Percentiles rank a stretch among this genome's conserved stretches.
Evolutionary conservation across 202 grass and related monocot species (phyloP).

Genomic region (Zoysia matrella): DNA sequence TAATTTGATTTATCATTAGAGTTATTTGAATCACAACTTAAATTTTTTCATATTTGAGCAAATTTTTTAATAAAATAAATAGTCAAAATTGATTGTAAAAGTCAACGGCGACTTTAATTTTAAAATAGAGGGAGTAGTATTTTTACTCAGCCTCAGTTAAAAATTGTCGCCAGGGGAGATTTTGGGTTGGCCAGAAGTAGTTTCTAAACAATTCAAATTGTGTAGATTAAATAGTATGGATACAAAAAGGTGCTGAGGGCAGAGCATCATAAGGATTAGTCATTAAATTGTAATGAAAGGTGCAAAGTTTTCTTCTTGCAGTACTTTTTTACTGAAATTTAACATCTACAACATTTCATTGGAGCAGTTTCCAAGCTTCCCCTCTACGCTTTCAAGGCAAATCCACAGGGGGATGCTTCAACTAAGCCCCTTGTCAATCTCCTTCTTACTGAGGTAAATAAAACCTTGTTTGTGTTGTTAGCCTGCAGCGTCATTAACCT

Average conservation of each 20-base stretch:
- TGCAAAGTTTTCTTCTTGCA: not conserved
- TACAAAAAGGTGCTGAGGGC: not conserved
- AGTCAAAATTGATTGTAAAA: too few species aligned
- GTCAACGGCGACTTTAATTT: too few species aligned
- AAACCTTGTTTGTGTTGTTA: slow-evolving; percentile 2
- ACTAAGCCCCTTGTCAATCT: slow-evolving; percentile 75
- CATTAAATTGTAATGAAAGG: not conserved
- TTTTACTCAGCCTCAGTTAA: slow-evolving; percentile 5
- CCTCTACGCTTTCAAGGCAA: slow-evolving; percentile 69
- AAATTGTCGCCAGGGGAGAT: slow-evolving; percentile 16
- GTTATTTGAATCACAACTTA: too few species aligned
- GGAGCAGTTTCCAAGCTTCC: slow-evolving; percentile 82
- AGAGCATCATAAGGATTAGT: not conserved
- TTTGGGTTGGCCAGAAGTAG: slow-evolving; percentile 1
- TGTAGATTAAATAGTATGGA: slow-evolving; percentile 10
- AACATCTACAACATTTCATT: slow-evolving; percentile 27
- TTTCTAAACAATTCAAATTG: not conserved
- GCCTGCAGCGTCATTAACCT: not conserved
- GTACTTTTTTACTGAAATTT: slow-evolving; percentile 17
- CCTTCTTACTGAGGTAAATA: slow-evolving; percentile 81
- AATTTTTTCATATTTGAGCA: too few species aligned
- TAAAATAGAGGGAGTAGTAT: not conserved
- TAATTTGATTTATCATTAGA: too few species aligned
- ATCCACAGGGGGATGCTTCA: slow-evolving; percentile 37
- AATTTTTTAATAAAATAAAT: too few species aligned